These are phyloP conservation scores for Debaryomyces psychrophilus DNA, from an alignment of 1,139 yeast species.

Conservation along the genomic window DNA sequence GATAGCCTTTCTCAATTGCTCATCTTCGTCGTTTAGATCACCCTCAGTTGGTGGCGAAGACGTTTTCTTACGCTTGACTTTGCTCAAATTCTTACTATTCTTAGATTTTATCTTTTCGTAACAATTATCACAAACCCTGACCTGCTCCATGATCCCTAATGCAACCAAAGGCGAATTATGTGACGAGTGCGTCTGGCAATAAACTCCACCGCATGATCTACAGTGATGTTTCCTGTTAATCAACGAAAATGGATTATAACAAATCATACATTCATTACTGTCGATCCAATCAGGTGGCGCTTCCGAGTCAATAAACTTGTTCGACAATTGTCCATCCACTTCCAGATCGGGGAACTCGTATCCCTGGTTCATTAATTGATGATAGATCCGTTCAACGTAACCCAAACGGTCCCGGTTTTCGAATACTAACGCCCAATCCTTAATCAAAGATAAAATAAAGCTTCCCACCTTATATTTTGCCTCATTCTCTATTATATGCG, in stretches of 20 bases:
- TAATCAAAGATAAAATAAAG: constrained; percentile 64
- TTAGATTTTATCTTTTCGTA: constrained; percentile 55
- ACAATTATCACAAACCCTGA: constrained; percentile 93
- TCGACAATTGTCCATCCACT: constrained; percentile 38
- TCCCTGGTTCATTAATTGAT: constrained; percentile 62
- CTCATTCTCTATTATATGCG: constrained; percentile 35
- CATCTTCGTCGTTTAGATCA: constrained; percentile 63
- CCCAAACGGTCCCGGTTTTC: constrained; percentile 67
- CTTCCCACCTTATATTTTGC: constrained; percentile 61
- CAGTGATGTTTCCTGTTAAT: constrained; percentile 95
- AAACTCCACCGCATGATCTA: constrained; percentile 96
- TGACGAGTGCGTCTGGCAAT: constrained; percentile 80
- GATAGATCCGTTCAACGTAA: constrained; percentile 67
- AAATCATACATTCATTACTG: constrained; percentile 92
- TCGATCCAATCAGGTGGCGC: constrained; percentile 99
- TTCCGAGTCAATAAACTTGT: constrained; percentile 75
- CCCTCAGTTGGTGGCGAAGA: constrained; percentile 9
- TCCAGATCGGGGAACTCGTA: constrained; percentile 65
- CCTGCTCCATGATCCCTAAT: constrained; percentile 85
- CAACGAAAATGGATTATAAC: constrained; percentile 78
- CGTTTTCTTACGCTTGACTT: constrained; percentile 11
- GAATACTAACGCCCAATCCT: constrained; percentile 78
- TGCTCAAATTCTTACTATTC: constrained; percentile 19
- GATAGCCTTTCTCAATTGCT: constrained; percentile 75
- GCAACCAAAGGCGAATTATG: constrained; percentile 73